Conservation (phyloP, 768 basidiomycete genomes). For the Lactifluus pinguis region DNA sequence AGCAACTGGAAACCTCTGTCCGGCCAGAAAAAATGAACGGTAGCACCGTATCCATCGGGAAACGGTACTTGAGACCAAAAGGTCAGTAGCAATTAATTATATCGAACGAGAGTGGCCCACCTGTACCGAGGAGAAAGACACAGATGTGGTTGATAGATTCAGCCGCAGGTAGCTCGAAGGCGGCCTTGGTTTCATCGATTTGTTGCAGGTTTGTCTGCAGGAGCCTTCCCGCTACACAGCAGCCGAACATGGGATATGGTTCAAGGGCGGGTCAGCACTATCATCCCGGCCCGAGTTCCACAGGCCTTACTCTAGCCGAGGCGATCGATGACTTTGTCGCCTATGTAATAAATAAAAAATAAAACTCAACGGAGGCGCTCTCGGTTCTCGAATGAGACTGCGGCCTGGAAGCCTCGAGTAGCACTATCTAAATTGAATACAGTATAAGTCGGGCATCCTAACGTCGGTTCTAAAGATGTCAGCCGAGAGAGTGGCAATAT, state of each 20-base stretch:
- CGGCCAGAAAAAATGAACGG: slow-evolving; percentile 82
- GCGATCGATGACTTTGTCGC: no score
- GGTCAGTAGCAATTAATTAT: background rate
- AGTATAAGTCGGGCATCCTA: no score
- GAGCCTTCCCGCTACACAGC: slow-evolving; percentile 67
- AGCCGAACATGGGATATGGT: slow-evolving; percentile 50
- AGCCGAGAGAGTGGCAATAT: no score
- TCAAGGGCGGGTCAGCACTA: background rate
- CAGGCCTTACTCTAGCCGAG: no score
- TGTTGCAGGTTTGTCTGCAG: slow-evolving; percentile 75
- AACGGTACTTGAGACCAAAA: slow-evolving; percentile 47
- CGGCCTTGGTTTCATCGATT: slow-evolving; percentile 75
- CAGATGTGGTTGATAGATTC: slow-evolving; percentile 76
- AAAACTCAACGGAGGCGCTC: no score
- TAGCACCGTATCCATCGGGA: slow-evolving; percentile 75
- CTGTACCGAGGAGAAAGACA: slow-evolving; percentile 73
- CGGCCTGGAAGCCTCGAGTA: no score
- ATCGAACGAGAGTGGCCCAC: slow-evolving; percentile 23
- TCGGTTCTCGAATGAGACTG: no score
- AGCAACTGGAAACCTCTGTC: slow-evolving; percentile 80
- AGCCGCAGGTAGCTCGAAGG: slow-evolving; percentile 65
- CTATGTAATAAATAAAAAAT: no score
- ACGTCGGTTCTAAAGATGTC: no score
- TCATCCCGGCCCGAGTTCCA: background rate
- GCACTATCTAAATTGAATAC: no score